phyloP scores from a whole-genome alignment of 345 rosid genomes.

The Corchorus olitorius region DNA sequence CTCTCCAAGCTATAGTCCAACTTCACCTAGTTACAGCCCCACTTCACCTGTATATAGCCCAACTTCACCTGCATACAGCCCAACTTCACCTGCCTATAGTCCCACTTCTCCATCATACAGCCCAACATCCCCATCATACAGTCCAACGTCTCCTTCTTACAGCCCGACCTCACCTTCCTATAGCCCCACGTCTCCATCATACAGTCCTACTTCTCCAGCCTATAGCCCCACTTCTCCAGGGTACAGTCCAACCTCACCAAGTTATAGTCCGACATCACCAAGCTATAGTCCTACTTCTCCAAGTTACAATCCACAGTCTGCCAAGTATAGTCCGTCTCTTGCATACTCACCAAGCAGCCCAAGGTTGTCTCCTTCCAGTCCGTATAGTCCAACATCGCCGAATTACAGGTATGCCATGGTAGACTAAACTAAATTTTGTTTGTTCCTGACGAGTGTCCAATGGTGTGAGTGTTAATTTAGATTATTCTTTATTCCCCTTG shows the following conservation, averaged over 20 bases:
- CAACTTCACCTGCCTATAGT: conserved; percentile 79
- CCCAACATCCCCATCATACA: conserved; percentile 84
- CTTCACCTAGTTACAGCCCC: conserved; percentile 76
- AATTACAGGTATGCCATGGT: conserved; percentile 62
- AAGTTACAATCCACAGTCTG: conserved; percentile 69
- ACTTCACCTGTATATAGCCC: conserved; percentile 78
- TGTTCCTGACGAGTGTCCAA: background rate
- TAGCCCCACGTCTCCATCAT: conserved; percentile 84
- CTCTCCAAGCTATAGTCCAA: conserved; percentile 74
- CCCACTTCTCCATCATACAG: conserved; percentile 88
- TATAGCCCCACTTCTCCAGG: conserved; percentile 88
- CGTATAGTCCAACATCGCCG: conserved; percentile 96
- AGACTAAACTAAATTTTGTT: background rate
- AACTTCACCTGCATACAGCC: conserved; percentile 81
- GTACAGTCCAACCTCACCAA: conserved; percentile 80
- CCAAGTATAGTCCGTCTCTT: conserved; percentile 74
- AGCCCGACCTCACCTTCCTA: conserved; percentile 82
- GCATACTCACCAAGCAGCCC: conserved; percentile 96
- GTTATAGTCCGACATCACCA: conserved; percentile 73
- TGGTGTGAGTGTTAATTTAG: background rate
- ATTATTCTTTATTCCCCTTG: background rate
- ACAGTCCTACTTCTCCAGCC: conserved; percentile 80
- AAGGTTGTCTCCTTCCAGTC: conserved; percentile 80
- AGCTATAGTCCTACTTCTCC: conserved; percentile 61
- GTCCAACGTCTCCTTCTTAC: conserved; percentile 74